These are phyloP conservation scores for Eimeria acervulina DNA, from an alignment of 169 alveolate genomes.

Conservation along the genomic window DNA sequence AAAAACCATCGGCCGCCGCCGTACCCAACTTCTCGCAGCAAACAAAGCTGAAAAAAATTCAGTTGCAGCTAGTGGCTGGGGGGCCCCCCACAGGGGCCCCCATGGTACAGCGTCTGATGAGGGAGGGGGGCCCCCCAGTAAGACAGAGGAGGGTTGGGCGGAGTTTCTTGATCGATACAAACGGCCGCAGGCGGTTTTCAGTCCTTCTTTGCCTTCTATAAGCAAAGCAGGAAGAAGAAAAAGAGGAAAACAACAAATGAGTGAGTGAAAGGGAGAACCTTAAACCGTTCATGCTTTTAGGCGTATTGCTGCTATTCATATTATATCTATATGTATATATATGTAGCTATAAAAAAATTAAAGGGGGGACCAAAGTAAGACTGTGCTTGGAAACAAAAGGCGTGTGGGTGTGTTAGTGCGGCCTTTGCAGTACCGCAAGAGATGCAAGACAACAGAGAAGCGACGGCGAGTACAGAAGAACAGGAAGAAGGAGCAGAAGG, in stretches of 20 bases:
- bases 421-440: background rate
- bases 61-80: background rate
- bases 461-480: background rate
- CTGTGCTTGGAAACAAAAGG: too few species aligned
- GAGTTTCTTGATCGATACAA: background rate
- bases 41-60: background rate
- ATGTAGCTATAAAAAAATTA: too few species aligned
- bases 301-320: too few species aligned
- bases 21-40: background rate
- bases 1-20: background rate
- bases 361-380: too few species aligned
- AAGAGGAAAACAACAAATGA: background rate
- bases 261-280: too few species aligned
- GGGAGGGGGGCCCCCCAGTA: background rate
- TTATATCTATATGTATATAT: too few species aligned
- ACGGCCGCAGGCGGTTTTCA: background rate
- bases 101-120: too few species aligned
- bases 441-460: background rate
- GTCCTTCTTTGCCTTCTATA: background rate
- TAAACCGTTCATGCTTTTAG: too few species aligned
- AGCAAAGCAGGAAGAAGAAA: background rate
- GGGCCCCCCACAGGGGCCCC: constrained; percentile 1
- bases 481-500: background rate
- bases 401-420: too few species aligned
- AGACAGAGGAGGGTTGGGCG: background rate